Base-by-base conservation (phyloP, 1,284 basidiomycete genomes). In the Retiboletus flavoniger region DNA sequence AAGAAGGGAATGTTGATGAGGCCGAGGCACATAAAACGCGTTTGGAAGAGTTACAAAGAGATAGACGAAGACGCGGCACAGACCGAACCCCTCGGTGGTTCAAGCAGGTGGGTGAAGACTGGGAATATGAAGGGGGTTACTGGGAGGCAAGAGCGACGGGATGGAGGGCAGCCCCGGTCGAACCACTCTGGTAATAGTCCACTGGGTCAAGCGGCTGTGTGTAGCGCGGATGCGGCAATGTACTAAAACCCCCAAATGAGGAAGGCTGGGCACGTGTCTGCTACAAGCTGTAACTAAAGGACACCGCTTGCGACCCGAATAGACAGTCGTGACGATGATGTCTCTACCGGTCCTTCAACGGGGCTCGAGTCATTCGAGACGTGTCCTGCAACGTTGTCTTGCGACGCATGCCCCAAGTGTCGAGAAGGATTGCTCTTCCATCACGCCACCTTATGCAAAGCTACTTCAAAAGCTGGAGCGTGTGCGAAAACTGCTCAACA, bases 381-480 rank as follows among this genome's bases (percentile, higher is more conserved):
- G 39, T 34, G 38, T 51, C 31, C 32, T 72, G 21, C 55, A 46
- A 21, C 62, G 78, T 53, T 63, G 62, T 54, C 72, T 88, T 52
- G 85, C 85, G 9, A 87, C 82, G 1, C 79, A 85, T 64, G 74
- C 78, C 14, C 59, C 75, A 5, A 62, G 77, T 5, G 63, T 72
- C 10, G 80, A 85, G 62, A 90, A 87, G 69, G 81, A 89, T 63
- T 91, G 86, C 68, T 73, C 82, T 29, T 89, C 89, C 5, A 91
- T 96, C 63, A 94, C 87, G 10, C 97, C 97, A 28, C 95, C 95
- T 19, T 99, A 99, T 75, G 64, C 81, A 8, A 75, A 78, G 54
- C 79, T 99, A 45, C 78, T 93, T 47, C 70, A 83, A 61, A 95
- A 90, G 47, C 84, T 98, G 54, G 77, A 82, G 47, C 75, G 74